Evolutionary conservation across 208 protist species (phyloP), one percentile per base, ranked within the genome.

Genomic region (Wallacemonas sp.): DNA sequence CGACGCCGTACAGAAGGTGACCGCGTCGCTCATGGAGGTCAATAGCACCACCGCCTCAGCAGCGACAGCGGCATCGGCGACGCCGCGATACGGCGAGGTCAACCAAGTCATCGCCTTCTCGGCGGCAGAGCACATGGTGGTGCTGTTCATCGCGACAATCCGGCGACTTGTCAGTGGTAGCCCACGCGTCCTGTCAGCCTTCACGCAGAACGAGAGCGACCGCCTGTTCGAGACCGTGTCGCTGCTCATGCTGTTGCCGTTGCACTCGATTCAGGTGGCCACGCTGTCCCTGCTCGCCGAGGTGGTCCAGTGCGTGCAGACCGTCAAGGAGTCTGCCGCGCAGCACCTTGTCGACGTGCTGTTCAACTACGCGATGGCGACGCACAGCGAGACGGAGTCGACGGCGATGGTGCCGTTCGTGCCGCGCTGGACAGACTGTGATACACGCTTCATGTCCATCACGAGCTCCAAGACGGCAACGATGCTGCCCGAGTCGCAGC

Each of bases 401-500:
- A 74, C 69, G 47, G 72, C 84, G 12, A 30, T 72, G 1, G 92
- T 93, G 32, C 76, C 85, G 14, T 94, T 95, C 65, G 44, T 83
- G 32, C 88, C 88, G 8, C 72, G 62, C 48, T 96, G 91, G 91
- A 73, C 70, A 38, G 74, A 93, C 58, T 95, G 88, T 61, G 91
- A 96, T 73, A 32, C 80, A 16, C 81, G 80, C n/a, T 85, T 61
- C 52, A 88, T 93, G 71, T 77, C 76, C 16, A 93, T 96, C 60
- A 70, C 78, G 26, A 81, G 88, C 62, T 72, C 78, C 30, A 87
- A 94, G 63, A 60, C 79, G 39, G 91, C 87, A 21, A 73, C 63
- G 65, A 94, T 96, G 88, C 66, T 85, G n/a, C 83, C 78, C 0
- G 88, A 92, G 23, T 67, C 86, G 24, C 88, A 96, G 72, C 81